Base-by-base conservation (phyloP, 306 rosid species). In the Gleditsia sinensis region DNA sequence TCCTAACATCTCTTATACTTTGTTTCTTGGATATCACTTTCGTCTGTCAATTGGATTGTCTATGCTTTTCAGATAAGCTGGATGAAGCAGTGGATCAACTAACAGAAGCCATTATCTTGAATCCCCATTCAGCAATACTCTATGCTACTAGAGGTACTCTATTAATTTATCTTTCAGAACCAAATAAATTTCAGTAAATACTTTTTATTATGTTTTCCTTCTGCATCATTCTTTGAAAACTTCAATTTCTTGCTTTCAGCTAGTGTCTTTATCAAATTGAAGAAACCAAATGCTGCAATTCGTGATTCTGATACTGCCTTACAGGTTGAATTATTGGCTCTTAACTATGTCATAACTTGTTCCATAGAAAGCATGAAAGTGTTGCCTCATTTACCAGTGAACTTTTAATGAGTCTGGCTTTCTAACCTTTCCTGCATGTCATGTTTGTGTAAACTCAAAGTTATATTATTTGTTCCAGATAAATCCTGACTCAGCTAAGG, bases 401-500 rank as follows among this genome's bases (percentile, higher is more conserved):
- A 62, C 19, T 10, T 36, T 25, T 23, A 14, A 58, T 23, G n/a
- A 25, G 43, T 39, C 56, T 12, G 42, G 39, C 21, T n/a, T 30
- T 30, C 2, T 48, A 40, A 11, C 39, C 19, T 48, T 1, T 4
- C 62, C 20, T 32, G 68, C 19, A 12, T 6, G 28, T 49, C 36
- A 56, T 42, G 23, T 50, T 27, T 65, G 14, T 37, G n/a, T 63
- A 58, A 34, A 55, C 63, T 33, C 61, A 73, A 28, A 63, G 32
- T 19, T 67, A 7, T 67, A 33, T 63, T 71, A 3, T 72, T 75
- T 83, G 48, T 78, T 62, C 54, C 72, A 92, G 96, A 90, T 92
- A 69, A 92, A 92, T 69, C 90, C 88, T 0, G 96, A 92, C 85
- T 92, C 96, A 5, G 94, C 94, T 27, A 92, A 92, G 85, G 96